These are phyloP conservation scores for Zymoseptoria passerinii DNA, from an alignment of 2,329 filamentous ascomycete genomes.

Conservation along the genomic window DNA sequence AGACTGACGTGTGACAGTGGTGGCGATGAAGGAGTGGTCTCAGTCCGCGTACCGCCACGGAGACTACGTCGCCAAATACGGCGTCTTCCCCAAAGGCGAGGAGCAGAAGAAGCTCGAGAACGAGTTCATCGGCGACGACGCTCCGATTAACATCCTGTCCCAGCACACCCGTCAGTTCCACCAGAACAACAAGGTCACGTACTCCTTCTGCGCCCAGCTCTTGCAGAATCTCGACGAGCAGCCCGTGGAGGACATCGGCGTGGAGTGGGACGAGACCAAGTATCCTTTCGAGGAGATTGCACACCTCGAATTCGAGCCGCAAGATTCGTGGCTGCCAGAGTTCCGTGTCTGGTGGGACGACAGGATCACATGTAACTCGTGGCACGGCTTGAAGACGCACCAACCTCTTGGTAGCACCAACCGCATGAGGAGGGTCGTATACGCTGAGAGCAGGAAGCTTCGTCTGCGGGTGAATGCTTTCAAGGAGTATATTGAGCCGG, in stretches of 20 bases:
- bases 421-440: constrained; percentile 35
- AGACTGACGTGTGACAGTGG: constrained; percentile 18
- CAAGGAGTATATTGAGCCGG: constrained; percentile 34
- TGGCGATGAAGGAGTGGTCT: constrained; percentile 29
- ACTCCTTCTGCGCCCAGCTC: constrained; percentile 29
- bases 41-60: constrained; percentile 31
- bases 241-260: constrained; percentile 29
- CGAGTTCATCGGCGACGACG: constrained; percentile 20
- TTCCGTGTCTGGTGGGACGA: constrained; percentile 36
- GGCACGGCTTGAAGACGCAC: constrained; percentile 34
- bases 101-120: constrained; percentile 25
- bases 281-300: constrained; percentile 28
- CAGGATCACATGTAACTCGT: constrained; percentile 33
- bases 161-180: constrained; percentile 27
- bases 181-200: constrained; percentile 28
- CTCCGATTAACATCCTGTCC: constrained; percentile 28
- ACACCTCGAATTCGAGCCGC: constrained; percentile 33
- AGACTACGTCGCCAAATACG: constrained; percentile 29
- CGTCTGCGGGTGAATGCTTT: constrained; percentile 34
- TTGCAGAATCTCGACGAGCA: constrained; percentile 29
- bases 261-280: constrained; percentile 28
- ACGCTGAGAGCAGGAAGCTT: constrained; percentile 35
- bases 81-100: constrained; percentile 25
- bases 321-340: constrained; percentile 34
- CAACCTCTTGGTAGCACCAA: constrained; percentile 35